A percentile compares a stretch with the other conserved stretches of the same genome.
Conservation (phyloP, 345 rosid species). For the Pugionium cornutum region DNA sequence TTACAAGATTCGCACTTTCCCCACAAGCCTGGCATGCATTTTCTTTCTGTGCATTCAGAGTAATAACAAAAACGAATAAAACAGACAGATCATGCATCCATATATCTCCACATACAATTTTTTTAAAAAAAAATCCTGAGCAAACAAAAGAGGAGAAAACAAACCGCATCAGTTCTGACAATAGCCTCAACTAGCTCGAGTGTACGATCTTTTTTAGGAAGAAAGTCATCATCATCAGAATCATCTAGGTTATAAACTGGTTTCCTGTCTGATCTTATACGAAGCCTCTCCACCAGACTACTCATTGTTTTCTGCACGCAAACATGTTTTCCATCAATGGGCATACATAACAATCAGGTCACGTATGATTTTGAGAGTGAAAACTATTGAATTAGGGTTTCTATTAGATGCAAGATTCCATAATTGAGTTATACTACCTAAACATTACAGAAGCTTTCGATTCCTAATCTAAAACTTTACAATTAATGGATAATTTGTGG, state of each 20-base stretch:
- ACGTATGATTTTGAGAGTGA: neutral
- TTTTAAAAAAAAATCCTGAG: neutral
- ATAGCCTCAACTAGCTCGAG: constrained; percentile 68
- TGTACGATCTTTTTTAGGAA: constrained; percentile 50
- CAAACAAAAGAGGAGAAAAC: constrained; percentile 33
- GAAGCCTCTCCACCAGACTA: constrained; percentile 96
- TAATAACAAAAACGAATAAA: neutral
- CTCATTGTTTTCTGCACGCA: constrained; percentile 63
- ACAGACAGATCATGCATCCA: neutral
- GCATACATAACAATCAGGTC: neutral
- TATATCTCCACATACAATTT: neutral
- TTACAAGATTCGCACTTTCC: constrained; percentile 64
- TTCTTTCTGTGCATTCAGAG: constrained; percentile 37
- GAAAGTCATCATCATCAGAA: constrained; percentile 83
- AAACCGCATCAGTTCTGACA: constrained; percentile 79
- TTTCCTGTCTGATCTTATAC: constrained; percentile 77
- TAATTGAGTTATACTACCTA: neutral
- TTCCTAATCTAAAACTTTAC: neutral
- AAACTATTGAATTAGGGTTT: constrained; percentile 19
- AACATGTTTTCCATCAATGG: constrained; percentile 1
- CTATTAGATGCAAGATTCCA: constrained; percentile 7
- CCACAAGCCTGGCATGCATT: constrained; percentile 93
- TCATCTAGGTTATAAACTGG: constrained; percentile 91
- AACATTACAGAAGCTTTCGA: neutral
- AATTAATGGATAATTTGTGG: neutral